Evolutionary conservation across 306 rosid species (phyloP), one percentile per base, ranked within the genome.

Genomic region (Dicorynia guianensis): DNA sequence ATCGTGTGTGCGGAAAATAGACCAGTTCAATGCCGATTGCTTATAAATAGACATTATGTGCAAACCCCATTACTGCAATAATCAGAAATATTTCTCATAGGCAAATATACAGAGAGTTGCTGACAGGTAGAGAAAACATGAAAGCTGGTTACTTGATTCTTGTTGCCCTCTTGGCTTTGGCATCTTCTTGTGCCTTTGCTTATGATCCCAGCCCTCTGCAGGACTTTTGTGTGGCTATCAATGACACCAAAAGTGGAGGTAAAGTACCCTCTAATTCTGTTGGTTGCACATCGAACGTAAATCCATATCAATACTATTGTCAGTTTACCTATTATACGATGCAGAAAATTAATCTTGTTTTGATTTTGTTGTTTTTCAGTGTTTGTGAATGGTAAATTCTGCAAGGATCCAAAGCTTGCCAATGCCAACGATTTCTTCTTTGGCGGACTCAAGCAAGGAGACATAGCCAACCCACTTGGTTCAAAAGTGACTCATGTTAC

Each of bases 321-420:
- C 30, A 25, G 1, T 25, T 25, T 25, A 25, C 30, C 30, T 2
- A 25, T 25, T 25, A 1, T 25, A 25, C 30, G 1, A 25, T 25
- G 30, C 30, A 25, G 30, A 25, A 25, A 25, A 25, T 1, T 25
- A 25, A 25, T 25, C 1, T 25, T 2, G 2, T 25, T 25, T 25
- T 25, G 30, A 25, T 25, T 25, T 25, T 25, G 30, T 2, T 25
- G 30, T 25, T 34, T 9, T 52, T 13, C 74, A 77, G 82, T 77
- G 19, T 82, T 82, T 44, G 82, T 82, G 63, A 82, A 82, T 60
- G 86, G 82, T 36, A 82, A 73, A 12, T 73, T 82, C 17, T 77
- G 82, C 63, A 78, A 77, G 74, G 76, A 82, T 35, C 86, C 86
- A n/a, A 73, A 72, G 17, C 46, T 30, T 6, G 82, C 7, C 7